Percentiles rank a stretch among this genome's conserved stretches.
Evolutionary conservation across 768 basidiomycete genomes (phyloP).

Genomic region (Imleria badia): DNA sequence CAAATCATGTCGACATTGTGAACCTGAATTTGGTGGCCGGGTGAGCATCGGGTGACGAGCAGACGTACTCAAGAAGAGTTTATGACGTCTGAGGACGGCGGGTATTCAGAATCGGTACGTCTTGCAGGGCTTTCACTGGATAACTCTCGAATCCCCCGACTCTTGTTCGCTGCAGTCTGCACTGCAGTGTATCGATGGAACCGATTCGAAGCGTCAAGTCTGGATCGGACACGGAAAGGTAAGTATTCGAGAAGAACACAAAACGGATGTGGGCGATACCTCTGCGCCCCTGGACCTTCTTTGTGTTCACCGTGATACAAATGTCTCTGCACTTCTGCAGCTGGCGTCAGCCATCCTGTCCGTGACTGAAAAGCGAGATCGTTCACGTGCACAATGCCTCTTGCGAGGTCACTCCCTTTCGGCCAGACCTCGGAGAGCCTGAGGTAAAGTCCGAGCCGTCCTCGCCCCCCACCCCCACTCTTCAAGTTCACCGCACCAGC

Average conservation of each 20-base stretch:
- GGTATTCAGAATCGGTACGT: too few species aligned
- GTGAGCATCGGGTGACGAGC: too few species aligned
- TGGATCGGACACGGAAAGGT: conserved; percentile 27
- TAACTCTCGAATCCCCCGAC: conserved; percentile 30
- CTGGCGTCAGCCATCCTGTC: conserved; percentile 33
- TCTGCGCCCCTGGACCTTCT: conserved; percentile 50
- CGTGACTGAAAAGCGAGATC: conserved; percentile 4
- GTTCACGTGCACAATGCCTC: conserved; percentile 65
- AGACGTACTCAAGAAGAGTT: too few species aligned
- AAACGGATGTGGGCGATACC: conserved; percentile 62
- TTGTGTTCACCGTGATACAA: conserved; percentile 62
- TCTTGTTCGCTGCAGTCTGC: too few species aligned
- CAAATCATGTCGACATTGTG: too few species aligned
- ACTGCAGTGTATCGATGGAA: conserved; percentile 25
- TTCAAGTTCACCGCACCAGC: too few species aligned
- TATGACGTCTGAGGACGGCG: too few species aligned
- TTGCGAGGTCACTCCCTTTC: conserved; percentile 36
- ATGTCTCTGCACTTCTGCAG: conserved; percentile 51
- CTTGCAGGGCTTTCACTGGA: too few species aligned
- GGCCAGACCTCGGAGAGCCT: conserved; percentile 63
- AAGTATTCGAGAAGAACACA: conserved; percentile 55
- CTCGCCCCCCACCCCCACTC: conserved; percentile 72
- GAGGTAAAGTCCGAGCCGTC: conserved; percentile 65
- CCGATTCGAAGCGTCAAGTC: conserved; percentile 24
- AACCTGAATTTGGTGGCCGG: too few species aligned